These are phyloP conservation scores for Solanum tarijense DNA, from an alignment of 257 asterid species.

Conservation along the genomic window DNA sequence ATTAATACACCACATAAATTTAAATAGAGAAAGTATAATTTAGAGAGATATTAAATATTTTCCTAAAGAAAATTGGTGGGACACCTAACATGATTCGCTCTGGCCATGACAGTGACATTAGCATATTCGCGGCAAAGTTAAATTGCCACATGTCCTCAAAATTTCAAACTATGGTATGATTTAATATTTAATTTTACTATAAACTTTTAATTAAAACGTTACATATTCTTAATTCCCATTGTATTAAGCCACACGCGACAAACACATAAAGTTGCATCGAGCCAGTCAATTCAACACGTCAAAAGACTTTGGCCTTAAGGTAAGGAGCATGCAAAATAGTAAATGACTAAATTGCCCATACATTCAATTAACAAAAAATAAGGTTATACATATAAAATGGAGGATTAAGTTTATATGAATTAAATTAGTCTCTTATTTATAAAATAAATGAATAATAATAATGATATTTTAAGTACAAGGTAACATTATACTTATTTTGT, in stretches of 20 bases:
- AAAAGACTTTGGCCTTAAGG: neutral
- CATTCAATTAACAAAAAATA: neutral
- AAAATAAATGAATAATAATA: neutral
- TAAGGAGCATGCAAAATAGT: neutral
- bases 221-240: neutral
- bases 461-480: neutral
- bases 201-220: neutral
- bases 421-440: too few species aligned
- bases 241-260: neutral
- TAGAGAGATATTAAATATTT: neutral
- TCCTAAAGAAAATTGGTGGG: neutral
- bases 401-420: too few species aligned
- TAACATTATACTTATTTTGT: neutral
- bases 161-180: neutral
- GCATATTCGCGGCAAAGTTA: neutral
- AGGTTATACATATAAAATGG: neutral
- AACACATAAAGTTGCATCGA: constrained; percentile 13
- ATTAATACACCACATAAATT: too few species aligned
- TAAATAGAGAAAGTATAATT: neutral
- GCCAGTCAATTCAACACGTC: constrained; percentile 40
- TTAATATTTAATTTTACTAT: neutral
- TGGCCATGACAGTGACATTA: neutral
- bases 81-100: neutral
- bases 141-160: neutral
- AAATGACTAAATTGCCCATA: constrained; percentile 3